Conservation (phyloP, 2,329 filamentous ascomycete species). For the Curvularia spicifera region DNA sequence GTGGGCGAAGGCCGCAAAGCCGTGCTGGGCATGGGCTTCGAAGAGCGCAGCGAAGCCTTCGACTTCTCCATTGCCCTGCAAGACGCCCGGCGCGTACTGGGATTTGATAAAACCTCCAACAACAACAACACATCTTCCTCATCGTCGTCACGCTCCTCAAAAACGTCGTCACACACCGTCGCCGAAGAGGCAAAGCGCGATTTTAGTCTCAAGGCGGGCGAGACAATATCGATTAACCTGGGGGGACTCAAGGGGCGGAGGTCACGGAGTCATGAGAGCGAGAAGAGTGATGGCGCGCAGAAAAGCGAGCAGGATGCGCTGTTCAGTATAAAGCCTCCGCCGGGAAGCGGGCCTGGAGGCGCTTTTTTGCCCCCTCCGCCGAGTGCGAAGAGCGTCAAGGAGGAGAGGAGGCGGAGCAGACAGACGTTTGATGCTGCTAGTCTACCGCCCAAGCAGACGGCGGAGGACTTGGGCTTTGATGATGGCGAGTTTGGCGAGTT, state of each 20-base stretch:
- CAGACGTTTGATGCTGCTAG: constrained; percentile 47
- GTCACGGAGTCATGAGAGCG: constrained; percentile 46
- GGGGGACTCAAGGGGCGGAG: constrained; percentile 61
- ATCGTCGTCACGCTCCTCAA: constrained; percentile 13
- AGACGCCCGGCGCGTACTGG: constrained; percentile 74
- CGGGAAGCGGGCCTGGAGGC: constrained; percentile 48
- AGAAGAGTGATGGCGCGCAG: constrained; percentile 45
- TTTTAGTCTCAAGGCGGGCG: constrained; percentile 85
- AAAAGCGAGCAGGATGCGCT: constrained; percentile 55
- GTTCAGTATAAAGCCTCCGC: constrained; percentile 80
- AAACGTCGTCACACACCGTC: constrained; percentile 19
- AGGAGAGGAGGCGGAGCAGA: constrained; percentile 62
- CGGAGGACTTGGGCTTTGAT: constrained; percentile 77
- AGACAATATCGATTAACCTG: constrained; percentile 85
- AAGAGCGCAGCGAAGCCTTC: constrained; percentile 84
- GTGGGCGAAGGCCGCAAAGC: constrained; percentile 79
- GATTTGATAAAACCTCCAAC: constrained; percentile 58
- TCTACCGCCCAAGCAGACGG: constrained; percentile 37
- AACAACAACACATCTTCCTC: constrained; percentile 21
- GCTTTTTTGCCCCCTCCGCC: constrained; percentile 71
- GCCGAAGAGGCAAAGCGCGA: constrained; percentile 68
- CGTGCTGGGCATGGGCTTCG: constrained; percentile 82
- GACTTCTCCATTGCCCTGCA: constrained; percentile 83
- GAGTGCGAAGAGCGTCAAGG: constrained; percentile 65
- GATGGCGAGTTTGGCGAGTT: constrained; percentile 91